Evolutionary conservation across 495 filamentous ascomycete genomes (phyloP).

Genomic region (Talaromyces proteolyticus): DNA sequence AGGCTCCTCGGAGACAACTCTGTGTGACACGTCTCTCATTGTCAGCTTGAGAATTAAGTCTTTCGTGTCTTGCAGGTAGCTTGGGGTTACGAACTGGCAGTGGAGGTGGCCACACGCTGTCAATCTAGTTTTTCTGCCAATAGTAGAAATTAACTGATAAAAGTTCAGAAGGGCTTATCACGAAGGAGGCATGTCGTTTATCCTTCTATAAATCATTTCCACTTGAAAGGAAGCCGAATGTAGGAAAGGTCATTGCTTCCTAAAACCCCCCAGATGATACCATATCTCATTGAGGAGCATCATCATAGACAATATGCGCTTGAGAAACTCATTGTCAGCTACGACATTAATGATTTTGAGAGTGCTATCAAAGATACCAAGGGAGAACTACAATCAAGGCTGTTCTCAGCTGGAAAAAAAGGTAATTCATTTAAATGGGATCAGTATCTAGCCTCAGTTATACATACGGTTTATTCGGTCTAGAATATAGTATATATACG

Average conservation of each 20-base stretch:
- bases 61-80: no score
- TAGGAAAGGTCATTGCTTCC: no score
- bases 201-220: no score
- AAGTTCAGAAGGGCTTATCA: neutral
- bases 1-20: no score
- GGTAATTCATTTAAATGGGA: neutral
- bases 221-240: no score
- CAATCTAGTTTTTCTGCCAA: no score
- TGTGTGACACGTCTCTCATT: no score
- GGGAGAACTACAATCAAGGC: slow-evolving; percentile 8
- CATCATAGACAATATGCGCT: slow-evolving; percentile 5
- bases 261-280: neutral
- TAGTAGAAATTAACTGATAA: no score
- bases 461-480: neutral
- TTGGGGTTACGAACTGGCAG: no score
- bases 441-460: neutral
- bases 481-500: no score
- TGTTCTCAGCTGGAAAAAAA: neutral
- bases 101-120: no score
- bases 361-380: slow-evolving; percentile 10
- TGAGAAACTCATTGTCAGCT: slow-evolving; percentile 10
- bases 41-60: no score
- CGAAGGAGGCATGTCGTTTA: neutral
- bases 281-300: slow-evolving; percentile 13
- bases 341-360: slow-evolving; percentile 8